phyloP scores from a whole-genome alignment of 2,329 filamentous ascomycete genomes.

The Macroventuria anomochaeta region DNA sequence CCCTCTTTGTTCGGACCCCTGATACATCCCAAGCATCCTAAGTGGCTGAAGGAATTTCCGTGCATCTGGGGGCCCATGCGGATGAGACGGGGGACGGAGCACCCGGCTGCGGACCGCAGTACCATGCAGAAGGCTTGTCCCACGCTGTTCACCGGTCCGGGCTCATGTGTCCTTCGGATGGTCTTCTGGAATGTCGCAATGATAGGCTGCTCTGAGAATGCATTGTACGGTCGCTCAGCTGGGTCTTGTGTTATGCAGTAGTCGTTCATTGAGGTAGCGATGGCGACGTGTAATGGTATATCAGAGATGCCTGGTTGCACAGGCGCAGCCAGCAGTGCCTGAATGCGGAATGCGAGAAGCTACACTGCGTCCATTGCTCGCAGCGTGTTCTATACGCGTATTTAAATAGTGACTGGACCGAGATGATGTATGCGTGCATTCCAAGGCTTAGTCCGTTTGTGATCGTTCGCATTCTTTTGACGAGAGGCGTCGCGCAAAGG shows the following conservation, averaged over 20 bases:
- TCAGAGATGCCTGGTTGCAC: neutral
- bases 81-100: neutral
- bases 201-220: neutral
- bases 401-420: too few species aligned
- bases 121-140: slow-evolving; percentile 4
- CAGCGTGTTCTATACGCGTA: neutral
- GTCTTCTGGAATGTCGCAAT: neutral
- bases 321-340: neutral
- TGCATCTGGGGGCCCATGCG: neutral
- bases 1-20: neutral
- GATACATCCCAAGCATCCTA: neutral
- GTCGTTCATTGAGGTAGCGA: neutral
- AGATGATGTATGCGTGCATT: too few species aligned
- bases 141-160: slow-evolving; percentile 1
- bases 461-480: neutral
- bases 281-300: neutral
- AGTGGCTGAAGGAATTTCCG: slow-evolving; percentile 1
- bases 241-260: neutral
- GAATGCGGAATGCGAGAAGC: neutral
- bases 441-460: neutral
- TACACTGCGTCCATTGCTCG: neutral
- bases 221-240: neutral
- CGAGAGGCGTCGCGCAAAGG: neutral
- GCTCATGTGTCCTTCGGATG: neutral
- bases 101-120: slow-evolving; percentile 13